A percentile compares a stretch with the other conserved stretches of the same genome.
These are phyloP conservation scores for Umbelopsis sp. DNA, from an alignment of 192 early-diverging fungal species.

Conservation along the genomic window DNA sequence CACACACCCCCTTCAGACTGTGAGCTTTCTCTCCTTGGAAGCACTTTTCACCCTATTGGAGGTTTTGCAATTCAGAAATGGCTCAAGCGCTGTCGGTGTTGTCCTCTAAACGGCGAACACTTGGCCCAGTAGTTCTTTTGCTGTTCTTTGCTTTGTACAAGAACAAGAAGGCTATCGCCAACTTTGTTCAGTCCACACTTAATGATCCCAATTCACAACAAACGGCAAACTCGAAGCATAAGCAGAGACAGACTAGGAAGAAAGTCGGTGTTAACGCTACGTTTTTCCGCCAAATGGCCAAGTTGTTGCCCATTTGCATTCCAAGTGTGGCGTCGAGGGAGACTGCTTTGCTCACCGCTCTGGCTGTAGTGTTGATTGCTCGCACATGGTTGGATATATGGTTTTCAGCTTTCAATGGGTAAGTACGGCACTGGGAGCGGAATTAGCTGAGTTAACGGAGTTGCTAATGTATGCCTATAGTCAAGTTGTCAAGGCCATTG, in stretches of 20 bases:
- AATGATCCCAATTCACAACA: background rate
- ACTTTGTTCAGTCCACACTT: background rate
- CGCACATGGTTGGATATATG: slow-evolving; percentile 67
- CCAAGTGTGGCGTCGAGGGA: slow-evolving; percentile 58
- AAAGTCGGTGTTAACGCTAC: slow-evolving; percentile 57
- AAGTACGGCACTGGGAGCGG: background rate
- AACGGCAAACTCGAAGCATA: background rate
- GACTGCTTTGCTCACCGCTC: slow-evolving; percentile 42
- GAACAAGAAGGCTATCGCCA: background rate
- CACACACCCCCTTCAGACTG: background rate
- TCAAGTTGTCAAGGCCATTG: slow-evolving; percentile 76
- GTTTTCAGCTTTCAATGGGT: slow-evolving; percentile 63
- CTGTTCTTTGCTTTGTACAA: slow-evolving; percentile 12
- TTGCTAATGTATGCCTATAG: slow-evolving; percentile 43
- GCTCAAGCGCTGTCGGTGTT: background rate
- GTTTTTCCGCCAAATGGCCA: slow-evolving; percentile 60
- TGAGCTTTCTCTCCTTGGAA: background rate
- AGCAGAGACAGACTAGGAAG: background rate
- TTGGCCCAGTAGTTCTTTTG: background rate
- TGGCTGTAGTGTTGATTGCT: slow-evolving; percentile 58
- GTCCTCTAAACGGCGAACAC: slow-evolving; percentile 8
- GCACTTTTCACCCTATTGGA: background rate
- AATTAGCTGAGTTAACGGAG: background rate
- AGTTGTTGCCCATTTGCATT: slow-evolving; percentile 61
- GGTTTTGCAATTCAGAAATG: background rate